Evolutionary conservation across 768 basidiomycete genomes (phyloP).

Genomic region (Leccinum subgranulosum): DNA sequence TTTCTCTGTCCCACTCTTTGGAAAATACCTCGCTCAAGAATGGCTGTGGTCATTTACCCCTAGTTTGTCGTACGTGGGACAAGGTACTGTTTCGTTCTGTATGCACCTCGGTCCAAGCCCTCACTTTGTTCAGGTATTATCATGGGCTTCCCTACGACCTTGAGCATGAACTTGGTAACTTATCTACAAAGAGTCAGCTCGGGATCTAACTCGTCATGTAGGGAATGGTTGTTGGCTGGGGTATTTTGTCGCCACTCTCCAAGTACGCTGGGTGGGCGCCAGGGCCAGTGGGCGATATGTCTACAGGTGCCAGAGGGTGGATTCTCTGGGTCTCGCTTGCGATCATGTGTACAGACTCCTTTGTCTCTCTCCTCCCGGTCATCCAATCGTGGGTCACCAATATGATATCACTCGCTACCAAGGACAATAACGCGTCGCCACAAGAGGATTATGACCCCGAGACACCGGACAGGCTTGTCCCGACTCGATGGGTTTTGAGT

Average conservation of each 20-base stretch:
- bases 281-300: slow-evolving; percentile 85
- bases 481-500: slow-evolving; percentile 67
- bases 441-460: slow-evolving; percentile 64
- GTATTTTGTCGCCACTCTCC: slow-evolving; percentile 82
- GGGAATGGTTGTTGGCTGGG: slow-evolving; percentile 99
- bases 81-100: slow-evolving; percentile 45
- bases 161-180: slow-evolving; percentile 84
- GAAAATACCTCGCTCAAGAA: slow-evolving; percentile 72
- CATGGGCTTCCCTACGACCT: slow-evolving; percentile 94
- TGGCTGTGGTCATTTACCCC: slow-evolving; percentile 97
- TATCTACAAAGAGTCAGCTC: slow-evolving; percentile 14
- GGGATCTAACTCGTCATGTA: slow-evolving; percentile 27
- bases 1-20: slow-evolving; percentile 85
- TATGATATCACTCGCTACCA: slow-evolving; percentile 31
- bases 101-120: neutral
- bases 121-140: slow-evolving; percentile 67
- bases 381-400: slow-evolving; percentile 47
- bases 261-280: slow-evolving; percentile 89
- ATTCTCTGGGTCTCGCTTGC: slow-evolving; percentile 96
- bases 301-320: slow-evolving; percentile 89
- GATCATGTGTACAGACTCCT: slow-evolving; percentile 91
- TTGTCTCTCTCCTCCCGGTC: slow-evolving; percentile 83
- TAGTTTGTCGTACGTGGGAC: slow-evolving; percentile 87
- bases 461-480: slow-evolving; percentile 76
- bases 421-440: slow-evolving; percentile 17